A percentile compares a stretch with the other conserved stretches of the same genome.
phyloP scores from a whole-genome alignment of 2,329 filamentous ascomycete species.

The Stemphylium lycopersici region DNA sequence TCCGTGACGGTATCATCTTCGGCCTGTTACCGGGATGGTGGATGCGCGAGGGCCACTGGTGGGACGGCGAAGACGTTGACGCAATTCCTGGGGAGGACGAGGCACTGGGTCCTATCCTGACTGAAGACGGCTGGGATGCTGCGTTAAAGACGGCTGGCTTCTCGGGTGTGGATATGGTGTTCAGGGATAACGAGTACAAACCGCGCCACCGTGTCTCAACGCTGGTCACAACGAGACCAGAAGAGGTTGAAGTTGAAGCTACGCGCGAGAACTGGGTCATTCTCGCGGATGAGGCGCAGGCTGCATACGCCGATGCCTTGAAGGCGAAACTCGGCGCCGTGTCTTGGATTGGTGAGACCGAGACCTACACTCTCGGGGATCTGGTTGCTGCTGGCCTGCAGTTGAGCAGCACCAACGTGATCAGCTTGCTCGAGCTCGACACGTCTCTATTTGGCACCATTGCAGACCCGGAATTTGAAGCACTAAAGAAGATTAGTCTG shows the following conservation, averaged over 20 bases:
- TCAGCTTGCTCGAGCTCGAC: conserved; percentile 18
- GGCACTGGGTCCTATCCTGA: conserved; percentile 5
- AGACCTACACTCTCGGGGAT: conserved; percentile 7
- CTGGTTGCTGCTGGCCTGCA: conserved; percentile 5
- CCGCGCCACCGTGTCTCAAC: conserved; percentile 3
- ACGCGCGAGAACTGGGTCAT: conserved; percentile 4
- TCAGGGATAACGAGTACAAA: conserved; percentile 11
- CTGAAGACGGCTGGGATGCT: conserved; percentile 29
- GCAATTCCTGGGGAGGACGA: conserved; percentile 6
- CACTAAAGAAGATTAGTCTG: conserved; percentile 8
- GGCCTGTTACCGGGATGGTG: conserved; percentile 15
- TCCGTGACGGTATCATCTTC: conserved; percentile 11
- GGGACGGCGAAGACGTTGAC: conserved; percentile 11
- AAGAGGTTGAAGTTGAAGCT: conserved; percentile 13
- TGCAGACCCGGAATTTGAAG: conserved; percentile 7
- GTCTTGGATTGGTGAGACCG: conserved; percentile 5
- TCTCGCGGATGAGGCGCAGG: not conserved
- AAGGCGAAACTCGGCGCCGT: conserved; percentile 5
- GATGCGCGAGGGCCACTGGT: conserved; percentile 16
- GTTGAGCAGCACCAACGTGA: conserved; percentile 3
- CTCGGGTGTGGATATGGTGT: conserved; percentile 11
- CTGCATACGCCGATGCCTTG: conserved; percentile 2
- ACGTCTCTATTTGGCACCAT: conserved; percentile 12
- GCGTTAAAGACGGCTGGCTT: conserved; percentile 10
- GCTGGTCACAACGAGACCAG: conserved; percentile 6